Evolutionary conservation across 768 basidiomycete genomes (phyloP), one percentile per base, ranked within the genome.

Genomic region (Leccinum broughii): DNA sequence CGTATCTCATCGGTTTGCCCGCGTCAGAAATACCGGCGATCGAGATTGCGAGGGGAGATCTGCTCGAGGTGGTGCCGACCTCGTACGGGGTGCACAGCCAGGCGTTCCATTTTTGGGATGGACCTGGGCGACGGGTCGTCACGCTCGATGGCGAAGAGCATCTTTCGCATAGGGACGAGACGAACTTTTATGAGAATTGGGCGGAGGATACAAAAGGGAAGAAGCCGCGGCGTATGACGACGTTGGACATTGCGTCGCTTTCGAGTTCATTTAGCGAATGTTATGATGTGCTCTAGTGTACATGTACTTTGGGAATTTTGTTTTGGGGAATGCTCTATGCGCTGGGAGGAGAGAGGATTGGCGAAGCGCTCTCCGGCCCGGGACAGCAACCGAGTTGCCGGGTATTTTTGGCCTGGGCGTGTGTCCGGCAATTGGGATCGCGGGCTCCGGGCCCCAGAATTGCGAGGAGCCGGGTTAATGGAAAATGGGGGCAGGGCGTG

Each of bases 1-100:
- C 95, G 3, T 94, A 94, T 73, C 87, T 94, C 66, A 93, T 94
- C 64, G 97, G 97, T 6, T 80, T 98, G 3, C 93, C 95, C 6
- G 93, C 96, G 0, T 89, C 90, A 28, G 97, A 99, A 72, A 97
- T 99, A 50, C 97, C 97, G 0, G 95, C 94, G 1, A 96, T 98
- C 56, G 96, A 98, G 75, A 89, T 99, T 66, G 93, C 96, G 39
- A 85, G 97, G 13, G 97, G 97, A 0, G 97, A 99, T 71, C 78
- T 98, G n/a, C 83, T 98, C 41, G 97, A 99, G 73, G 90, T 94
- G 53, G 85, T 92, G 0, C 92, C 92, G 2, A 88, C 92, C 10
- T 91, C 89, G 6, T 93, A 93, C 64, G 95, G 95, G 10, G 95
- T 97, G 49, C 88, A 91, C 62, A 90, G 88, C 62, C 88, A 93